Conservation (phyloP, 495 filamentous ascomycete species). For the Haplographium delicatum region DNA sequence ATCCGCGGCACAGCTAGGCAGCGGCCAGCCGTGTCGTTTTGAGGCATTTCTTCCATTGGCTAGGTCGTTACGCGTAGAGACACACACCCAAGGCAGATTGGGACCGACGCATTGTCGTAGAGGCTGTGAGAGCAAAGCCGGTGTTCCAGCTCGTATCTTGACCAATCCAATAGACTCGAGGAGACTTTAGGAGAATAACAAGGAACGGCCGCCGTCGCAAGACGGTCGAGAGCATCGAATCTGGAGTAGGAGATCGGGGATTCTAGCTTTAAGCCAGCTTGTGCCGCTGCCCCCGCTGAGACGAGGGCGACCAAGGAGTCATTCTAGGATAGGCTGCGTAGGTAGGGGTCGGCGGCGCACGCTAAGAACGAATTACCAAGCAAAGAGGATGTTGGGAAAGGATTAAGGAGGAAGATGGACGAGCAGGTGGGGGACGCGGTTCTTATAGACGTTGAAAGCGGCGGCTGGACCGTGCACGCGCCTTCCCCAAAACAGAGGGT, state of each 20-base stretch:
- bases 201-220: background rate
- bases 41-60: constrained; percentile 14
- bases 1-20: constrained; percentile 9
- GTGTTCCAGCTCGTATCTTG: background rate
- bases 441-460: constrained; percentile 20
- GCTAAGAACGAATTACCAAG: background rate
- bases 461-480: constrained; percentile 20
- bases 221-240: background rate
- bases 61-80: constrained; percentile 7
- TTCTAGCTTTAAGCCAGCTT: background rate
- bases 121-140: background rate
- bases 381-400: constrained; percentile 10
- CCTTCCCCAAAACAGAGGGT: too few species aligned
- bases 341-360: constrained; percentile 9
- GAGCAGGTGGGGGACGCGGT: constrained; percentile 1
- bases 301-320: background rate
- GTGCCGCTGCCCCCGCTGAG: background rate
- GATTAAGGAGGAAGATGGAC: constrained; percentile 8
- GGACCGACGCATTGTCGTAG: too few species aligned
- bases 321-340: too few species aligned
- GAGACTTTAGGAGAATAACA: too few species aligned
- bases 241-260: background rate
- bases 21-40: constrained; percentile 5
- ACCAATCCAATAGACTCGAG: background rate
- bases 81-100: too few species aligned